phyloP scores from a whole-genome alignment of 805 yeast genomes.

The Candida suzukii region DNA sequence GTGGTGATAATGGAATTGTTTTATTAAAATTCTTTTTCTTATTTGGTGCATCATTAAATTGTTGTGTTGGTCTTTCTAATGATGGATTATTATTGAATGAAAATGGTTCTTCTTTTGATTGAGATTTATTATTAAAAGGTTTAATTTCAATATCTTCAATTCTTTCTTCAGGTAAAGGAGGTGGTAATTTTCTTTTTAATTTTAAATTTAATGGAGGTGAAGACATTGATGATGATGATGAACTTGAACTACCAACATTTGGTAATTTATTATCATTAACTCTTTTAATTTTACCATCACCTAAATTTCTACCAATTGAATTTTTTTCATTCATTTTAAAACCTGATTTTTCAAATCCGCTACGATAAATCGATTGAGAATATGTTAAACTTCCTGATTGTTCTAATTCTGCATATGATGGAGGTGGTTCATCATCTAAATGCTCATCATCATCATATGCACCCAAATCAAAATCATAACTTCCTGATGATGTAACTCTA shows the following conservation, averaged over 20 bases:
- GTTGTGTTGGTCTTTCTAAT: conserved; percentile 1
- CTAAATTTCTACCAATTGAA: not conserved
- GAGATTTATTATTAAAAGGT: no score
- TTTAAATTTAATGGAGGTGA: conserved; percentile 4
- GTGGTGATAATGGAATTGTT: not conserved
- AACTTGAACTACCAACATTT: not conserved
- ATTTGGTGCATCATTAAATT: not conserved
- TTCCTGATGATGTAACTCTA: conserved; percentile 5
- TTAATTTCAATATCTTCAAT: not conserved
- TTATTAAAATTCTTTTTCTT: not conserved
- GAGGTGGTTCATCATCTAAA: conserved; percentile 16
- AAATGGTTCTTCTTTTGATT: not conserved
- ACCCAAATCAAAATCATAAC: conserved; percentile 5
- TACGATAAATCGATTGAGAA: conserved; percentile 25
- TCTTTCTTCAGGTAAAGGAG: conserved; percentile 11
- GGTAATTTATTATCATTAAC: not conserved
- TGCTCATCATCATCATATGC: conserved; percentile 7
- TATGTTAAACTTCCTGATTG: conserved; percentile 25
- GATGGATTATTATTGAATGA: not conserved
- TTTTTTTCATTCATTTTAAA: conserved; percentile 21
- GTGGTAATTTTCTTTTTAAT: conserved; percentile 18
- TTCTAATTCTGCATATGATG: conserved; percentile 26
- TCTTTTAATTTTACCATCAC: not conserved
- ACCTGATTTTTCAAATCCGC: conserved; percentile 30
- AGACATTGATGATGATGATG: not conserved